Conservation (phyloP, 768 basidiomycete species). For the Ephemerocybe angulata region DNA sequence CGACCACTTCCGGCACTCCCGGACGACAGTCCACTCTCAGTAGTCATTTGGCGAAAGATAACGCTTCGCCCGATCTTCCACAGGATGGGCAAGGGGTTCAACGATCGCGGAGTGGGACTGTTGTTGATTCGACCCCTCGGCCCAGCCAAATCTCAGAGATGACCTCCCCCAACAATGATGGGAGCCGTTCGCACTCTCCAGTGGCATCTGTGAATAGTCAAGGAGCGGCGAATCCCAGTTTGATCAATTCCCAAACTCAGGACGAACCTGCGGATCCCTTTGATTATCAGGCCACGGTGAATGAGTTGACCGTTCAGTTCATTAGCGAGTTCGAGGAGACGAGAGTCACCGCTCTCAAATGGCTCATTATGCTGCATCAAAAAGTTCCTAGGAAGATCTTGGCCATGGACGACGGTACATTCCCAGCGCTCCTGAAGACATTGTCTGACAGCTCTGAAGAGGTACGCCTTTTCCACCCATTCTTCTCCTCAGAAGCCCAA, state of each 20-base stretch:
- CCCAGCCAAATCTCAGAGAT: constrained; percentile 16
- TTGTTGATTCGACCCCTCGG: constrained; percentile 34
- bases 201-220: constrained; percentile 43
- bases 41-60: constrained; percentile 44
- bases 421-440: constrained; percentile 92
- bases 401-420: constrained; percentile 79
- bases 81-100: constrained; percentile 26
- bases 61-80: constrained; percentile 43
- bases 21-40: constrained; percentile 43
- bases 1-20: constrained; percentile 27
- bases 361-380: constrained; percentile 98
- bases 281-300: constrained; percentile 91
- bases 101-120: constrained; percentile 11
- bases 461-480: constrained; percentile 34
- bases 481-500: constrained; percentile 2
- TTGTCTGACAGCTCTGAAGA: constrained; percentile 96
- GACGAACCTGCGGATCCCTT: constrained; percentile 67
- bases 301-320: constrained; percentile 89
- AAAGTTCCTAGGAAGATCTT: constrained; percentile 92
- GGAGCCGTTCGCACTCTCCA: constrained; percentile 60
- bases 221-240: constrained; percentile 12
- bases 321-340: constrained; percentile 97
- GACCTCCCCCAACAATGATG: constrained; percentile 19
- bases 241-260: constrained; percentile 21
- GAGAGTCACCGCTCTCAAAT: constrained; percentile 90